A percentile compares a stretch with the other conserved stretches of the same genome.
Evolutionary conservation across 306 rosid genomes (phyloP).

Genomic region (Trichosanthes truncata): DNA sequence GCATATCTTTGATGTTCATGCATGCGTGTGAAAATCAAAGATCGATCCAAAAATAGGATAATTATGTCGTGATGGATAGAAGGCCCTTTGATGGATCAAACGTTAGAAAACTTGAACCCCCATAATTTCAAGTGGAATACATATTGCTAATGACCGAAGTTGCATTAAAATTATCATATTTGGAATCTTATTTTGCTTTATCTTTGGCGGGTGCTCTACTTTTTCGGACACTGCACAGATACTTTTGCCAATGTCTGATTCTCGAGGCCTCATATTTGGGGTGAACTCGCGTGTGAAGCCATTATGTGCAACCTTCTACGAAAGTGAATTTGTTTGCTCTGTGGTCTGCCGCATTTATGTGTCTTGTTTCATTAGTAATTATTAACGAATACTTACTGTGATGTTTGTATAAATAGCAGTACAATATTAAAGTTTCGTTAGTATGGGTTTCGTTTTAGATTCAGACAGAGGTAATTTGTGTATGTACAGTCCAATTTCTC

Average conservation of each 20-base stretch:
- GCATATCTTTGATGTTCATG: background rate
- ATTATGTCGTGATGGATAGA: background rate
- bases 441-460: background rate
- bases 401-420: background rate
- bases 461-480: slow-evolving; percentile 3
- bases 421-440: background rate
- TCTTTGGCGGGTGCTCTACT: background rate
- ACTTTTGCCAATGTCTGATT: background rate
- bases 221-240: background rate
- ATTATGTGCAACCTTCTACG: background rate
- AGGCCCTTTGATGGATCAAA: background rate
- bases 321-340: background rate
- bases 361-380: background rate
- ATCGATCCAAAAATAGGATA: background rate
- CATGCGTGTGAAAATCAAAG: background rate
- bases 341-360: background rate
- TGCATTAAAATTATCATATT: background rate
- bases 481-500: slow-evolving; percentile 31
- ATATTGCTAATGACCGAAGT: background rate
- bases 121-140: background rate
- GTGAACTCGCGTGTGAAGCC: background rate
- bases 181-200: background rate
- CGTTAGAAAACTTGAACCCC: background rate
- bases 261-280: background rate
- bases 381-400: background rate